phyloP scores from a whole-genome alignment of 768 basidiomycete species.

The Chalciporus sphaerocephalus region DNA sequence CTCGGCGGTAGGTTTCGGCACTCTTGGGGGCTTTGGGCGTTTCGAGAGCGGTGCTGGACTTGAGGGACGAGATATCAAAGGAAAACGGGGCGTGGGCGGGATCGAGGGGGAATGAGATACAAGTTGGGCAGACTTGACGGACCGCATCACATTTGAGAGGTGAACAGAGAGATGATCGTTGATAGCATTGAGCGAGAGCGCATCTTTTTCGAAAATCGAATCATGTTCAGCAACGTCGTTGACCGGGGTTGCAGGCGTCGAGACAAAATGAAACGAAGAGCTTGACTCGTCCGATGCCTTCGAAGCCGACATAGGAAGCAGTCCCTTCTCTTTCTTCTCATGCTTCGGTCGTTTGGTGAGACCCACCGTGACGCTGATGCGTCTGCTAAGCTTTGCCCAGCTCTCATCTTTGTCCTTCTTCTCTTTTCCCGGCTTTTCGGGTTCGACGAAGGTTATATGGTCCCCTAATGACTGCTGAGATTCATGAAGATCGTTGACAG shows the following conservation, averaged over 20 bases:
- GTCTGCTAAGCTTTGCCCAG: constrained; percentile 63
- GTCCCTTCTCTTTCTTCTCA: constrained; percentile 35
- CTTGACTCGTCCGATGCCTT: constrained; percentile 26
- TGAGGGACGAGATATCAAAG: constrained; percentile 26
- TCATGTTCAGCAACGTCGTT: constrained; percentile 3
- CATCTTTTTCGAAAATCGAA: constrained; percentile 14
- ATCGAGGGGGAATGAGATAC: constrained; percentile 17
- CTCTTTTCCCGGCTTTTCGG: constrained; percentile 34
- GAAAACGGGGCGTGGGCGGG: constrained; percentile 19
- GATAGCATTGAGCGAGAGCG: constrained; percentile 22
- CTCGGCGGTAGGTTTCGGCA: constrained; percentile 50
- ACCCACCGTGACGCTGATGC: constrained; percentile 58
- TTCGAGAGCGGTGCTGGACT: constrained; percentile 35
- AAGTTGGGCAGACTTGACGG: constrained; percentile 18
- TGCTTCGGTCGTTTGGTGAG: constrained; percentile 34
- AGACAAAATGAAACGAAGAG: constrained; percentile 7
- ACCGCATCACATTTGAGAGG: constrained; percentile 26
- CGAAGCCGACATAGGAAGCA: constrained; percentile 18
- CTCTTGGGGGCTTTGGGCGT: constrained; percentile 38
- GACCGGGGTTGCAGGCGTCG: constrained; percentile 4
- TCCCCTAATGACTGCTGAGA: constrained; percentile 18
- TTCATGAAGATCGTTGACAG: constrained; percentile 4
- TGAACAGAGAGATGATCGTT: constrained; percentile 25
- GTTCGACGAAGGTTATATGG: constrained; percentile 36
- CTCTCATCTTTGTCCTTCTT: constrained; percentile 39